Evolutionary conservation across 2,329 filamentous ascomycete species (phyloP).

Genomic region (Cryphonectria japonica): DNA sequence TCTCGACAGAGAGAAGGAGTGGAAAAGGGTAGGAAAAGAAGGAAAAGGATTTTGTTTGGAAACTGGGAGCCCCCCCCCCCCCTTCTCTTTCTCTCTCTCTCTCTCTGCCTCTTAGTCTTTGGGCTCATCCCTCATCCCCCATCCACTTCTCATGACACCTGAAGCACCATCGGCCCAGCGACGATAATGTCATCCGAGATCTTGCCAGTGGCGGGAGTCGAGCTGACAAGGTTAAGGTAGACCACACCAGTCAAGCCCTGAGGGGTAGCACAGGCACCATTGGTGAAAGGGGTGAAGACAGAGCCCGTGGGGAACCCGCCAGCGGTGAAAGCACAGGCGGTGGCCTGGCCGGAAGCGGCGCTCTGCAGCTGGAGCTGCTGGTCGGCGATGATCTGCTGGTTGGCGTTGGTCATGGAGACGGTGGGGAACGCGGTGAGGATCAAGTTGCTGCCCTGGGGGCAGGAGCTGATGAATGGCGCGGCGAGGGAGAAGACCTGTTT

Average conservation of each 20-base stretch:
- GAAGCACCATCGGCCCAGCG: conserved; percentile 65
- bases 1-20: not conserved
- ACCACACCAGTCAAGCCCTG: conserved; percentile 65
- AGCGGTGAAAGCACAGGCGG: conserved; percentile 70
- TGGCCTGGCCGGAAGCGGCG: conserved; percentile 53
- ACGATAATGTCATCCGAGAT: conserved; percentile 67
- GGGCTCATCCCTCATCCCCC: conserved; percentile 2
- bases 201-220: conserved; percentile 52
- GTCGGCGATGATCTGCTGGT: conserved; percentile 46
- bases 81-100: too few species aligned
- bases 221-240: conserved; percentile 68
- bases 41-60: not conserved
- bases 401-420: conserved; percentile 54
- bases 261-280: conserved; percentile 63
- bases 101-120: not conserved
- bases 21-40: conserved; percentile 6
- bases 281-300: conserved; percentile 60
- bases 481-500: conserved; percentile 74
- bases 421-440: conserved; percentile 66
- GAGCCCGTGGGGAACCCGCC: conserved; percentile 62
- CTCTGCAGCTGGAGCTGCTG: conserved; percentile 53
- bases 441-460: conserved; percentile 68
- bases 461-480: conserved; percentile 71
- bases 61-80: too few species aligned
- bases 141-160: conserved; percentile 48